Evolutionary conservation across 306 rosid species (phyloP).

Genomic region (Pachyrhizus erosus): DNA sequence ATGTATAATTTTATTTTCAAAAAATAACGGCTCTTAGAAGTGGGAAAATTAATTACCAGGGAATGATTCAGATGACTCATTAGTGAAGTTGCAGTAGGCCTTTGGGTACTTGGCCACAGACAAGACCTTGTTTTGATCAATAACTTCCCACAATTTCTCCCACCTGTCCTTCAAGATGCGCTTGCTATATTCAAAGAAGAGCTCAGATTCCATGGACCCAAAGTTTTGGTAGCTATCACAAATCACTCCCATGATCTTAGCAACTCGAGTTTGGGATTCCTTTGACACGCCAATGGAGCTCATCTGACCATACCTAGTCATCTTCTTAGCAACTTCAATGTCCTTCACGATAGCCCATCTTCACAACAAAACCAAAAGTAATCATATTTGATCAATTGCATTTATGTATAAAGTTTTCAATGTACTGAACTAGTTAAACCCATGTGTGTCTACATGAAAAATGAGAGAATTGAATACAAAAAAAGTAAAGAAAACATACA

Average conservation of each 20-base stretch:
- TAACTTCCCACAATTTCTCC: conserved; percentile 58
- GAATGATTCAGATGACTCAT: conserved; percentile 51
- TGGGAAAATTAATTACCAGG: conserved; percentile 52
- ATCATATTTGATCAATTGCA: background rate
- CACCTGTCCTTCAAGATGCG: conserved; percentile 65
- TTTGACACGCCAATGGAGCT: conserved; percentile 80
- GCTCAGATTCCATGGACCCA: conserved; percentile 45
- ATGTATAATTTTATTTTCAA: too few relatives aligned
- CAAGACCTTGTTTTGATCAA: conserved; percentile 48
- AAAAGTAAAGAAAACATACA: background rate
- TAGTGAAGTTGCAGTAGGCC: conserved; percentile 59
- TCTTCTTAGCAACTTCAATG: conserved; percentile 68
- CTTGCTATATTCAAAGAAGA: conserved; percentile 56
- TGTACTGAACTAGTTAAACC: background rate
- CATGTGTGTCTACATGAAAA: background rate
- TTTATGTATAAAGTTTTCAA: background rate
- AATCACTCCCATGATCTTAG: conserved; percentile 67
- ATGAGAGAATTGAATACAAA: background rate
- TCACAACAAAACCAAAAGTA: conserved; percentile 6
- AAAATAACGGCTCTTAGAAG: background rate
- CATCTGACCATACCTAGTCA: conserved; percentile 61
- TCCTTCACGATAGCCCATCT: conserved; percentile 91
- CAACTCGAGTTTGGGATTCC: conserved; percentile 77
- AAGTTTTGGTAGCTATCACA: conserved; percentile 60
- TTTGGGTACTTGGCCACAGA: conserved; percentile 47